phyloP scores from a whole-genome alignment of 2,329 filamentous ascomycete genomes.

The Penicillium janthinellum region DNA sequence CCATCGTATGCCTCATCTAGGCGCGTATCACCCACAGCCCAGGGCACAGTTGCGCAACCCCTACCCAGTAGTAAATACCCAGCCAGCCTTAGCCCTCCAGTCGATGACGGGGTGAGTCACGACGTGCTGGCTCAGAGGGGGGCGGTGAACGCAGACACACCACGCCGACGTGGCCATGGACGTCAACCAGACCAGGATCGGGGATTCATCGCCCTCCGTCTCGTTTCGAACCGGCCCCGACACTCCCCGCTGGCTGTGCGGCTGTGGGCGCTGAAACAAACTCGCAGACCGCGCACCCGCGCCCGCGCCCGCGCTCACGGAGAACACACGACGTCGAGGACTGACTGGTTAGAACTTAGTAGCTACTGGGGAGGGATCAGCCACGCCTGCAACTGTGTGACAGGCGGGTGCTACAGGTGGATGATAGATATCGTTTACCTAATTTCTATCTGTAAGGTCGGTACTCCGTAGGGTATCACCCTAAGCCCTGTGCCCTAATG shows the following conservation, averaged over 20 bases:
- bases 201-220: conserved; percentile 8
- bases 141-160: neutral
- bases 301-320: too few relatives aligned
- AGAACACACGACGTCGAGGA: neutral
- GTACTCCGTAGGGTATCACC: neutral
- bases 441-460: neutral
- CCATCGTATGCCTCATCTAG: neutral
- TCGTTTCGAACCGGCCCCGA: neutral
- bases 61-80: neutral
- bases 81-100: neutral
- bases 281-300: neutral
- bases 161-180: neutral
- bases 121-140: conserved; percentile 14
- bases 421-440: neutral
- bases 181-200: conserved; percentile 5
- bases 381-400: neutral
- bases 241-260: neutral
- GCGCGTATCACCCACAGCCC: neutral
- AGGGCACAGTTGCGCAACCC: neutral
- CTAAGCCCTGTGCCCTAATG: neutral
- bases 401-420: neutral
- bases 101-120: conserved; percentile 11
- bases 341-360: neutral
- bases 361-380: neutral
- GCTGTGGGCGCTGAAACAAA: neutral